phyloP scores from a whole-genome alignment of 2,329 filamentous ascomycete species.

The Aureobasidium melanogenum region DNA sequence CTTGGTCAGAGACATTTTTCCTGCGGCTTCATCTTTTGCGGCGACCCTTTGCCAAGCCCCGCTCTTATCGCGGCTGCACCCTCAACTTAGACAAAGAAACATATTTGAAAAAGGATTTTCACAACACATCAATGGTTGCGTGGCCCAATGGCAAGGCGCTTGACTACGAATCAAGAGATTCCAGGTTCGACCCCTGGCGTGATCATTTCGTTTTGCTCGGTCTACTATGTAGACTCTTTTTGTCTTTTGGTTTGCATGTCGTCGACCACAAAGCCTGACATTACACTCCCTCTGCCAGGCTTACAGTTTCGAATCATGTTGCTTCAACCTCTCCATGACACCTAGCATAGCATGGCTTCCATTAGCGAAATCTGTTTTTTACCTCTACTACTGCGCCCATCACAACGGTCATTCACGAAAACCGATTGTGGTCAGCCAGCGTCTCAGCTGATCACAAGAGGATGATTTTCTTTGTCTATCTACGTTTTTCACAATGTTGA shows the following conservation, averaged over 20 bases:
- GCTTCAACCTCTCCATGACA: background rate
- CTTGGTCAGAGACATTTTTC: slow-evolving; percentile 2
- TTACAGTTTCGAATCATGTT: too few species aligned
- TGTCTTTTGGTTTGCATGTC: too few species aligned
- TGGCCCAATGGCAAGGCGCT: slow-evolving; percentile 52
- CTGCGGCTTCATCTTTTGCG: slow-evolving; percentile 7
- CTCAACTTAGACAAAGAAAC: background rate
- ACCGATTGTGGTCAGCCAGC: too few species aligned
- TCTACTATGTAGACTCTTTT: background rate
- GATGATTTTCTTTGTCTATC: background rate
- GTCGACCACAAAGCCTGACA: too few species aligned
- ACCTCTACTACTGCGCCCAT: background rate
- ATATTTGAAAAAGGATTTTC: background rate
- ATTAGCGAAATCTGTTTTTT: background rate
- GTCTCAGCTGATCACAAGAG: background rate
- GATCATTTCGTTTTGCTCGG: slow-evolving; percentile 3
- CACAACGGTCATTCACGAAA: background rate
- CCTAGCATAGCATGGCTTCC: background rate
- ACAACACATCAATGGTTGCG: slow-evolving; percentile 12
- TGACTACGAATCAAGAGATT: slow-evolving; percentile 39
- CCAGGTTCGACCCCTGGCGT: slow-evolving; percentile 14
- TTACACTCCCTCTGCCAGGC: too few species aligned
- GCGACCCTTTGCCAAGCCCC: background rate
- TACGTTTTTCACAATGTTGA: background rate
- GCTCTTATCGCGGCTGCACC: background rate